Conservation (phyloP, 2,329 filamentous ascomycete species). For the Pezicula carpinea region DNA sequence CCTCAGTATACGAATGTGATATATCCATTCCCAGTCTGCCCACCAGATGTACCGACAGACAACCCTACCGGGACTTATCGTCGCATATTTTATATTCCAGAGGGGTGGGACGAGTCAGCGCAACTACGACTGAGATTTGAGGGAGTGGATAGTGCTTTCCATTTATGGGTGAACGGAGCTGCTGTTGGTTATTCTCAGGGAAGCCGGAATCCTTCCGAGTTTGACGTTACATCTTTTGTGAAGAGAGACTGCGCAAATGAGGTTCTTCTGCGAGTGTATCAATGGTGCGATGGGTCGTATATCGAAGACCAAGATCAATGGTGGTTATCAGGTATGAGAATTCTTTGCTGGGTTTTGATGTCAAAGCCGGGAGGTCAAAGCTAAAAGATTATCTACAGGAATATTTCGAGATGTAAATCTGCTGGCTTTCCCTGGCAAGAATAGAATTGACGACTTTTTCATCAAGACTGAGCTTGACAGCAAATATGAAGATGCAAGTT, state of each 20-base stretch:
- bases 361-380: neutral
- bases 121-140: constrained; percentile 65
- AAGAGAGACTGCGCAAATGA: constrained; percentile 43
- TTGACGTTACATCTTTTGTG: constrained; percentile 56
- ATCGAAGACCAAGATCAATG: constrained; percentile 66
- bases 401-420: constrained; percentile 66
- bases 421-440: constrained; percentile 46
- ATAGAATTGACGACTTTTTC: constrained; percentile 53
- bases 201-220: constrained; percentile 63
- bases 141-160: constrained; percentile 67
- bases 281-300: constrained; percentile 65
- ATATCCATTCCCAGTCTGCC: constrained; percentile 61
- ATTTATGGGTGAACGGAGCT: constrained; percentile 62
- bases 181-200: constrained; percentile 66
- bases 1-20: constrained; percentile 67
- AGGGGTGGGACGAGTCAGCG: constrained; percentile 28
- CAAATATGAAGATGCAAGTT: constrained; percentile 43
- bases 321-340: constrained; percentile 53
- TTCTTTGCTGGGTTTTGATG: neutral
- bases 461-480: constrained; percentile 49
- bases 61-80: constrained; percentile 52
- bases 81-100: constrained; percentile 42
- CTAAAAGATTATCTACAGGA: constrained; percentile 26
- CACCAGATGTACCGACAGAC: constrained; percentile 50
- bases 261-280: constrained; percentile 62